Percentiles rank a stretch among this genome's conserved stretches.
These are phyloP conservation scores for Boletales sp. DNA, from an alignment of 768 basidiomycete species.

Conservation along the genomic window DNA sequence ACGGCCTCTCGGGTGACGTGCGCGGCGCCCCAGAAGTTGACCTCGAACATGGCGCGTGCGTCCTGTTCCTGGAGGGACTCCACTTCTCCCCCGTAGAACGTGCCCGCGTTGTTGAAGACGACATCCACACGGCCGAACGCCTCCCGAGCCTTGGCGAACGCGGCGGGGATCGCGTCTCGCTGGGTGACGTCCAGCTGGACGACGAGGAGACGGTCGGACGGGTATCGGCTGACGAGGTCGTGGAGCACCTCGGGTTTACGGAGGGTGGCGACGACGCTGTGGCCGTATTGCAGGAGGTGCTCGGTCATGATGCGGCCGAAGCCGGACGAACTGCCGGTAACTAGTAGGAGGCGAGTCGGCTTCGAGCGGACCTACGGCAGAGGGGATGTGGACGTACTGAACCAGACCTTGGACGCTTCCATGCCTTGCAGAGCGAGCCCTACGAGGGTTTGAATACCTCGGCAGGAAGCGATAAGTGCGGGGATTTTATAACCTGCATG, in stretches of 20 bases:
- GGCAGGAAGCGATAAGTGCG: too few species aligned
- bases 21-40: conserved; percentile 34
- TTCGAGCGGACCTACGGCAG: too few species aligned
- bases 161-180: conserved; percentile 17
- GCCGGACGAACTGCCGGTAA: conserved; percentile 37
- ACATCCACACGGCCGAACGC: conserved; percentile 35
- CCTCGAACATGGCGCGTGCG: conserved; percentile 34
- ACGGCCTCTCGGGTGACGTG: conserved; percentile 30
- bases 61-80: conserved; percentile 31
- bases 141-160: conserved; percentile 23
- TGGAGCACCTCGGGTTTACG: conserved; percentile 35
- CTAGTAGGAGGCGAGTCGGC: background rate
- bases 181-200: conserved; percentile 32
- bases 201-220: conserved; percentile 26
- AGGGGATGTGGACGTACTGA: too few species aligned
- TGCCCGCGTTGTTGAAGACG: conserved; percentile 36
- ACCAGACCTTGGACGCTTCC: too few species aligned
- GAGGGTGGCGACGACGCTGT: conserved; percentile 40
- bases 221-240: conserved; percentile 21
- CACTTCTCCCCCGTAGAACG: conserved; percentile 28
- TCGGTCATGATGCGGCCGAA: conserved; percentile 36
- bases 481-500: too few species aligned
- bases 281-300: conserved; percentile 31
- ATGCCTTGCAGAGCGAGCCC: too few species aligned
- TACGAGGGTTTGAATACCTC: too few species aligned